phyloP scores from a whole-genome alignment of 2,329 filamentous ascomycete species.

The Fusarium paranaense region DNA sequence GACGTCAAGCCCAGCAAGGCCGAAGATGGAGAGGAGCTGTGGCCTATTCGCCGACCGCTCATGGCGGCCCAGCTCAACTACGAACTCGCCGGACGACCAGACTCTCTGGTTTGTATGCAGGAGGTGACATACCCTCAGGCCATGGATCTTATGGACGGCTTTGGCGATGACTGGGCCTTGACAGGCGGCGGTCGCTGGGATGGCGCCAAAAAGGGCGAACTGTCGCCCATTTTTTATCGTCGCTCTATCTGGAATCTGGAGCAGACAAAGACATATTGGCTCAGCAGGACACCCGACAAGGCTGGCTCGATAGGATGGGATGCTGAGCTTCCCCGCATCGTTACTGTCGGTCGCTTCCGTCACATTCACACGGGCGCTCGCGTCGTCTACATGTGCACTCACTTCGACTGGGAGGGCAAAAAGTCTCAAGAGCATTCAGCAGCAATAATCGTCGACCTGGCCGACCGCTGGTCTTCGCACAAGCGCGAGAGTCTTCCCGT shows the following conservation, averaged over 20 bases:
- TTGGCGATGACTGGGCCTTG: conserved; percentile 60
- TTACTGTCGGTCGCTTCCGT: conserved; percentile 60
- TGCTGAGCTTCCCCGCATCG: conserved; percentile 56
- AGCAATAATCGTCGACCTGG: conserved; percentile 51
- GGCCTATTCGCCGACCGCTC: conserved; percentile 64
- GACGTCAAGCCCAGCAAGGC: conserved; percentile 58
- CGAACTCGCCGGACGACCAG: conserved; percentile 58
- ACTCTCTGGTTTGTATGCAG: conserved; percentile 72
- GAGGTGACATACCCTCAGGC: conserved; percentile 73
- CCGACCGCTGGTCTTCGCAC: conserved; percentile 41
- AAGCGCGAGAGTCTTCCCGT: conserved; percentile 39
- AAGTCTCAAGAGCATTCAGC: conserved; percentile 55
- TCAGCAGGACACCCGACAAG: conserved; percentile 67
- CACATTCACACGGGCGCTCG: conserved; percentile 52
- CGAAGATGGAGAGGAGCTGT: conserved; percentile 65
- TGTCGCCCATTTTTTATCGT: conserved; percentile 75
- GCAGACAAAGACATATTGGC: conserved; percentile 68
- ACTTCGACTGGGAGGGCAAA: conserved; percentile 62
- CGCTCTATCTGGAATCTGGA: conserved; percentile 63
- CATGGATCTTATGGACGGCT: conserved; percentile 60
- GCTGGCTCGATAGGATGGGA: conserved; percentile 71
- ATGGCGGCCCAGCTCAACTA: conserved; percentile 65
- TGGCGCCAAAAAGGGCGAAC: conserved; percentile 72
- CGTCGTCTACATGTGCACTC: conserved; percentile 63
- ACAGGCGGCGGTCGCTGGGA: conserved; percentile 70